Evolutionary conservation across 2,329 filamentous ascomycete species (phyloP).

Genomic region (Chaetomiaceae sp.): DNA sequence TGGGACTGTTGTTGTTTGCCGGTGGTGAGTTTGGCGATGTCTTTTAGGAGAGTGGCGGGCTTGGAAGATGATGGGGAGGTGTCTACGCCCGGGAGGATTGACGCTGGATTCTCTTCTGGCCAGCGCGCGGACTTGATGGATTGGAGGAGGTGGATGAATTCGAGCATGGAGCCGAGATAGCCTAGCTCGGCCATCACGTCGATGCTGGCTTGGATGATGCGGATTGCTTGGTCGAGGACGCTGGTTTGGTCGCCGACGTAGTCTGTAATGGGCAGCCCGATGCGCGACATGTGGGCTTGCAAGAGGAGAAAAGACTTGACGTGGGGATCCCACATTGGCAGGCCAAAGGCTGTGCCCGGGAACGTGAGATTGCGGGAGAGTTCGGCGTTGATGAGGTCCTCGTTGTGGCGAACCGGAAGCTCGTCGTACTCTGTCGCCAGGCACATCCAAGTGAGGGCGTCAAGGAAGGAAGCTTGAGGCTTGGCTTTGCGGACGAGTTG

Average conservation of each 20-base stretch:
- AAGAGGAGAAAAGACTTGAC: constrained; percentile 92
- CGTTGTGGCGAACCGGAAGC: constrained; percentile 94
- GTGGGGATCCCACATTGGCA: constrained; percentile 98
- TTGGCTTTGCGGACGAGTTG: constrained; percentile 75
- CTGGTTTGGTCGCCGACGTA: constrained; percentile 91
- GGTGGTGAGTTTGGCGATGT: constrained; percentile 32
- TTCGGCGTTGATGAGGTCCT: constrained; percentile 93
- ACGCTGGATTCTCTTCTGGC: constrained; percentile 74
- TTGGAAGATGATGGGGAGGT: constrained; percentile 36
- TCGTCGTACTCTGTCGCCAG: constrained; percentile 95
- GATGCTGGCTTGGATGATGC: constrained; percentile 92
- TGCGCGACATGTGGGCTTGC: constrained; percentile 90
- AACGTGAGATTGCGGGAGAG: constrained; percentile 75
- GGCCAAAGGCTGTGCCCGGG: constrained; percentile 54
- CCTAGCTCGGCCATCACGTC: constrained; percentile 92
- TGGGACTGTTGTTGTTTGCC: constrained; percentile 21
- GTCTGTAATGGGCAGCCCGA: constrained; percentile 90
- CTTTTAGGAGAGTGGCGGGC: constrained; percentile 38
- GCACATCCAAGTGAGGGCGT: constrained; percentile 89
- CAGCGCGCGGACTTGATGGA: constrained; percentile 90
- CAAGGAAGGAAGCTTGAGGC: constrained; percentile 68
- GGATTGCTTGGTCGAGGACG: constrained; percentile 92
- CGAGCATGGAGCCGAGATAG: constrained; percentile 68
- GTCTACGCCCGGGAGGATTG: constrained; percentile 73
- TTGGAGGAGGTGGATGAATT: constrained; percentile 83